Conservation (phyloP, 495 filamentous ascomycete species). For the Viridothelium virens region DNA sequence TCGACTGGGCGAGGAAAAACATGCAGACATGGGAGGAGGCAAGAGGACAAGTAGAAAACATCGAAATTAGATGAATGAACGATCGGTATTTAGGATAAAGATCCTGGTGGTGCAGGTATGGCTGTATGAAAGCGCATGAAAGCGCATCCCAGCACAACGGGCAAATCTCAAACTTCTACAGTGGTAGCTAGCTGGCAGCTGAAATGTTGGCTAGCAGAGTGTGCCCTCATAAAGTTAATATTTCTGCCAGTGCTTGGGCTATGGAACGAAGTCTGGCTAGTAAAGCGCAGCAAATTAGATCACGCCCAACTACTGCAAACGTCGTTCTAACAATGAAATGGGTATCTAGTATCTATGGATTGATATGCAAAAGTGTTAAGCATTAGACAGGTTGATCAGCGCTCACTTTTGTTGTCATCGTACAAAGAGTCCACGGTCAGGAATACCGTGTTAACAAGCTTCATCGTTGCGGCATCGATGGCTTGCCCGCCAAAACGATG, state of each 20-base stretch:
- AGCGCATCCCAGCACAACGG: too few relatives aligned
- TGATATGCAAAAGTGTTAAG: too few relatives aligned
- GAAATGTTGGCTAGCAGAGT: too few relatives aligned
- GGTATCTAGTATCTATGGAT: too few relatives aligned
- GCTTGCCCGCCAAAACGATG: slow-evolving; percentile 66
- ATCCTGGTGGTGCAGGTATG: background rate
- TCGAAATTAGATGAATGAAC: slow-evolving; percentile 45
- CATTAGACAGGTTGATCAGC: background rate
- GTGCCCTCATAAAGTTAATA: too few relatives aligned
- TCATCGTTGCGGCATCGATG: slow-evolving; percentile 59
- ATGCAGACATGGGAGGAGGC: slow-evolving; percentile 95
- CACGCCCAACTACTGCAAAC: too few relatives aligned
- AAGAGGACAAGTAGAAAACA: slow-evolving; percentile 85
- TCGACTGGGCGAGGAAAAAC: slow-evolving; percentile 98
- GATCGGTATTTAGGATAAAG: background rate
- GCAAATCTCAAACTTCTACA: too few relatives aligned
- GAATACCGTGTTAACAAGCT: slow-evolving; percentile 81
- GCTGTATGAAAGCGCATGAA: too few relatives aligned
- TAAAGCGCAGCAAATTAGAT: too few relatives aligned
- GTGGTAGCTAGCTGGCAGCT: too few relatives aligned
- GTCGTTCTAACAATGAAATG: background rate
- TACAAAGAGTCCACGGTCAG: slow-evolving; percentile 79
- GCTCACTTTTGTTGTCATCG: background rate
- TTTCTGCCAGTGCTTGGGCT: too few relatives aligned
- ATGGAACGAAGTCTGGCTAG: too few relatives aligned